Evolutionary conservation across 2,329 filamentous ascomycete genomes (phyloP).

Genomic region (Sodiomyces alkalinus): DNA sequence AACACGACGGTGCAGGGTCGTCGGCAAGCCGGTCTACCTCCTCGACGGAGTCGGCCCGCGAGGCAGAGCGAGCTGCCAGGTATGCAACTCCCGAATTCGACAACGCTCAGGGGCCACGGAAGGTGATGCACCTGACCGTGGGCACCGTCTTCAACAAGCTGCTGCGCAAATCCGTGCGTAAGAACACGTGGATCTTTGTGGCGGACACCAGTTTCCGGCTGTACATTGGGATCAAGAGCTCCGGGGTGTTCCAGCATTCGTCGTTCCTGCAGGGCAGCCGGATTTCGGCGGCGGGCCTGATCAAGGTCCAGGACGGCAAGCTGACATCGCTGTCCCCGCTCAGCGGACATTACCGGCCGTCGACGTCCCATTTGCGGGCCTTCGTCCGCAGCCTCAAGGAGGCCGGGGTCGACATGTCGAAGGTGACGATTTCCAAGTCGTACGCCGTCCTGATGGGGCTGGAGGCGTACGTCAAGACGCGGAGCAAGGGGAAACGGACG

Average conservation of each 20-base stretch:
- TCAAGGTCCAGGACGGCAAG: slow-evolving; percentile 71
- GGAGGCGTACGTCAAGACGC: slow-evolving; percentile 61
- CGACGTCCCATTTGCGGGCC: slow-evolving; percentile 66
- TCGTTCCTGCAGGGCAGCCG: slow-evolving; percentile 75
- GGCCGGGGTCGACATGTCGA: slow-evolving; percentile 63
- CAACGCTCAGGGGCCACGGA: slow-evolving; percentile 38
- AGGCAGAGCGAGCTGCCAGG: slow-evolving; percentile 45
- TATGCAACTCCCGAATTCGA: slow-evolving; percentile 51
- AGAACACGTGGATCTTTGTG: slow-evolving; percentile 90
- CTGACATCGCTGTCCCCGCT: slow-evolving; percentile 56
- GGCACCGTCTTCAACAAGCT: slow-evolving; percentile 66
- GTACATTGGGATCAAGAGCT: slow-evolving; percentile 82
- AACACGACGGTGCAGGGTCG: slow-evolving; percentile 9
- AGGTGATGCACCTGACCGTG: slow-evolving; percentile 48
- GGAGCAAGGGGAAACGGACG: slow-evolving; percentile 44
- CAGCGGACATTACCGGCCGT: slow-evolving; percentile 74
- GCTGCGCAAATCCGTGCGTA: slow-evolving; percentile 62
- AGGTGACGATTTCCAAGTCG: slow-evolving; percentile 63
- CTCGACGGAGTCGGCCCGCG: slow-evolving; percentile 29
- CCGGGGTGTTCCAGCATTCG: slow-evolving; percentile 79
- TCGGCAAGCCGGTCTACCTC: slow-evolving; percentile 20
- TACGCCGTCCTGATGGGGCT: slow-evolving; percentile 74
- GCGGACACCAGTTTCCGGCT: slow-evolving; percentile 73
- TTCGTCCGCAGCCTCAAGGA: slow-evolving; percentile 63
- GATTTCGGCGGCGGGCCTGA: slow-evolving; percentile 68